Conservation (phyloP, 257 asterid genomes). For the Capsicum rhomboideum region DNA sequence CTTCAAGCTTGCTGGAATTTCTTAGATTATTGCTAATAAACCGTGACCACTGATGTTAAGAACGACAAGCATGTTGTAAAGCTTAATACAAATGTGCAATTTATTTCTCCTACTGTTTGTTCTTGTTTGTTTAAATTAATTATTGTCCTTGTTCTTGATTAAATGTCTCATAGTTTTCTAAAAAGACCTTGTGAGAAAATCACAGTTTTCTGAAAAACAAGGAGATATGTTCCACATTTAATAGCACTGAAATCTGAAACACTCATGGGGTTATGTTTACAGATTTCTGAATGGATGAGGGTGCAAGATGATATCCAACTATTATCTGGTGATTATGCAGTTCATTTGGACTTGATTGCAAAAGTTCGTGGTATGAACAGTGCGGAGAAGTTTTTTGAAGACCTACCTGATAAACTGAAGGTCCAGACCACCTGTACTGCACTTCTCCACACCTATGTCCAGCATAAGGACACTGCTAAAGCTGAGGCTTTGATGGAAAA, state of each 20-base stretch:
- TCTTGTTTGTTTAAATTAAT: not conserved
- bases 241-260: not conserved
- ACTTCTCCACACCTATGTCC: constrained; percentile 86
- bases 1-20: not conserved
- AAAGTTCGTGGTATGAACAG: constrained; percentile 78
- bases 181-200: not conserved
- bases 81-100: not conserved
- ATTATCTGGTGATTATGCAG: constrained; percentile 84
- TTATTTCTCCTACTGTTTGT: not conserved
- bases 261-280: constrained; percentile 3
- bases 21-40: not conserved
- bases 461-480: constrained; percentile 41
- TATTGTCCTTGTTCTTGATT: not conserved
- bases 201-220: not conserved
- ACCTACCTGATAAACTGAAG: constrained; percentile 71
- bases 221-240: not conserved
- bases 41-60: not conserved
- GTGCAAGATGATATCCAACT: constrained; percentile 68
- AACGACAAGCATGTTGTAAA: not conserved
- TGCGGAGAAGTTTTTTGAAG: constrained; percentile 81
- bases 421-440: constrained; percentile 67
- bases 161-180: not conserved
- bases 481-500: constrained; percentile 80
- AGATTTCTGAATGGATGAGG: constrained; percentile 97
- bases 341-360: constrained; percentile 83